Base-by-base conservation (phyloP, 805 yeast genomes). In the Saccharomycopsis sp. region DNA sequence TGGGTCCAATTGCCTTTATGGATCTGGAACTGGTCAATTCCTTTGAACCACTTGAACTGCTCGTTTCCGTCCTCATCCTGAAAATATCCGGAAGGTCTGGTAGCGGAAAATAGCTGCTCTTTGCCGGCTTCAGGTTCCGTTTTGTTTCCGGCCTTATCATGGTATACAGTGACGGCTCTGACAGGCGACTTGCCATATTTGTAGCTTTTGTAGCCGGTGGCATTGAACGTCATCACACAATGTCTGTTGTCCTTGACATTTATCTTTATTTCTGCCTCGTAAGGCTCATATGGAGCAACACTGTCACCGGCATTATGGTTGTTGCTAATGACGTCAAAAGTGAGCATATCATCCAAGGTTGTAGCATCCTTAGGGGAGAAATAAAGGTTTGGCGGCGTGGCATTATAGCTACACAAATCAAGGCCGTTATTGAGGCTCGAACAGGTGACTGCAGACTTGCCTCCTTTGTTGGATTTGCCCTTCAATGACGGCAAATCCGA, bases 401-500 rank as follows among this genome's bases (percentile, higher is more conserved):
- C 80, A 24, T 72, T 72, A 67, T 80, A 88, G 0, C 71, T 64
- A 66, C 91, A 87, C 1, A 66, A 64, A 63, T 80, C 83, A 58
- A 73, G 70, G 0, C 85, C 90, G 59, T 68, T 55, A 2, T 66
- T 44, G 7, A 16, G 23, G 2, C 51, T 23, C 0, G 57, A 57
- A 64, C 88, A 80, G n/a, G 60, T 51, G 1, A 80, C 61, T 0
- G 61, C 51, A 1, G 57, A 62, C 1, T 66, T 63, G 1, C 67
- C 57, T 2, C 61, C 63, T 7, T 29, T 29, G 5, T 12, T 29
- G 5, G 37, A 29, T 7, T 29, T 12, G 37, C 37, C 12, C 64
- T 83, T 82, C 8, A 84, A 69, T 8, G 89, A 80, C 1, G 97
- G 96, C 16, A 89, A 64, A 63, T 85, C 90, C 2, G 66, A 50